Base-by-base conservation (phyloP, 2,329 filamentous ascomycete genomes). In the Orbilia quercus region DNA sequence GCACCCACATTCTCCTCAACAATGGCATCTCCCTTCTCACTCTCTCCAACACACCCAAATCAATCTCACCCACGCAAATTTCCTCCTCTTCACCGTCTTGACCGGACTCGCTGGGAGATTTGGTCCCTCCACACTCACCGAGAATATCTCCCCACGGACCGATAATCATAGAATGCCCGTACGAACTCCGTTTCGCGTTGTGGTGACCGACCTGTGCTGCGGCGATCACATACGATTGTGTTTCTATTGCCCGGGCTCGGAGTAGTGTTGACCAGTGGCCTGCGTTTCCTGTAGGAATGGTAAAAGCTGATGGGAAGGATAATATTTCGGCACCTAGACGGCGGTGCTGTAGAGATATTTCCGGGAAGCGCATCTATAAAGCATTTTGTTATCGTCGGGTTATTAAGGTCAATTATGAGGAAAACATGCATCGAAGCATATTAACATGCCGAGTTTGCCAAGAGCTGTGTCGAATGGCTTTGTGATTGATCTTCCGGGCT, bases 281-380 rank as follows among this genome's bases (percentile, higher is more conserved):
- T 1, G 91, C 91, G 65, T 84, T 84, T 0, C 94, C 94, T 0
- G 94, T 97, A 0, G 90, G 88, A 0, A 96, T 85, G 0, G 93
- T 96, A 79, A 97, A 98, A 2, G 94, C 94, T 4, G 91, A 94
- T 0, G 94, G 94, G 79, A 94, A 97, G 0, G 91, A 88, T 54
- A 97, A 83, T 59, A 96, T 83, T 75, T 96, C 88, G 1, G 92
- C 91, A 20, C 85, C 83, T 63, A 87, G 85, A 5, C 86, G 82
- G 25, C 87, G 86, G 16, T 96, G 84, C 1, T 87, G 84, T 7
- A 95, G 80, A 0, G 87, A 86, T 7, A 90, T 86, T 79, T 96
- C 91, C 0, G 92, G 87, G 79, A 95, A 96, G 0, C 92, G 87
- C 75, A 97, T 81, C 83, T 85, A 40, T 18, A 22, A 23, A 42